Conservation (phyloP, 495 filamentous ascomycete species). For the Penicillium nucicola region DNA sequence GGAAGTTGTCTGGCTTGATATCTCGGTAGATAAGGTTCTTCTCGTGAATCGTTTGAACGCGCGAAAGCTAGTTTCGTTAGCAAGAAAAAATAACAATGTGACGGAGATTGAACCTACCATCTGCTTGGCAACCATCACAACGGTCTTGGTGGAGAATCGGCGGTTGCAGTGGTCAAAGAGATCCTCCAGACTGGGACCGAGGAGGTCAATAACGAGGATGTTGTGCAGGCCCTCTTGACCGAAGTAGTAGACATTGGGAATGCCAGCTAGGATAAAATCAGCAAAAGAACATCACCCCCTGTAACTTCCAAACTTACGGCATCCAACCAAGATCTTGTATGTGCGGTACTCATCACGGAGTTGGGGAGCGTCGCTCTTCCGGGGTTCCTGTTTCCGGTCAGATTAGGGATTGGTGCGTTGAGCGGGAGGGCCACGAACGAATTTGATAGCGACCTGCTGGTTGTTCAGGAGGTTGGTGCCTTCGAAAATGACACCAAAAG, state of each 20-base stretch:
- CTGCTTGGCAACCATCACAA: constrained; percentile 99
- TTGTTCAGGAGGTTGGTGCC: constrained; percentile 98
- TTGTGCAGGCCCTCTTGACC: constrained; percentile 99
- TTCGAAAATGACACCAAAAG: constrained; percentile 98
- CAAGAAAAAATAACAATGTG: background rate
- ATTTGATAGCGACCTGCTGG: constrained; percentile 99
- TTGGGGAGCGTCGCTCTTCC: constrained; percentile 98
- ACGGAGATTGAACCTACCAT: constrained; percentile 65
- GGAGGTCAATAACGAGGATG: constrained; percentile 96
- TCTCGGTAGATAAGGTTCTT: constrained; percentile 99
- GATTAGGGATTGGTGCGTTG: background rate
- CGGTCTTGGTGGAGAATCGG: constrained; percentile 93
- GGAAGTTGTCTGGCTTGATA: constrained; percentile 99
- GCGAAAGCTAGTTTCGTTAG: constrained; percentile 65
- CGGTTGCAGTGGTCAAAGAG: constrained; percentile 97
- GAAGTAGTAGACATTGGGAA: constrained; percentile 99
- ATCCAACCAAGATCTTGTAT: constrained; percentile 98
- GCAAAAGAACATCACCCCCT: constrained; percentile 2
- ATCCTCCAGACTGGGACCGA: constrained; percentile 94
- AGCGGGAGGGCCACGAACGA: constrained; percentile 59
- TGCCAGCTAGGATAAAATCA: constrained; percentile 65
- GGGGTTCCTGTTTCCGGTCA: constrained; percentile 69
- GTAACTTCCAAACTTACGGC: constrained; percentile 68
- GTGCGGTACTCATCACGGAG: constrained; percentile 98
- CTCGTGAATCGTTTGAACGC: constrained; percentile 99